phyloP scores from a whole-genome alignment of 176 grass and related monocot species.

The Oryza brachyantha region DNA sequence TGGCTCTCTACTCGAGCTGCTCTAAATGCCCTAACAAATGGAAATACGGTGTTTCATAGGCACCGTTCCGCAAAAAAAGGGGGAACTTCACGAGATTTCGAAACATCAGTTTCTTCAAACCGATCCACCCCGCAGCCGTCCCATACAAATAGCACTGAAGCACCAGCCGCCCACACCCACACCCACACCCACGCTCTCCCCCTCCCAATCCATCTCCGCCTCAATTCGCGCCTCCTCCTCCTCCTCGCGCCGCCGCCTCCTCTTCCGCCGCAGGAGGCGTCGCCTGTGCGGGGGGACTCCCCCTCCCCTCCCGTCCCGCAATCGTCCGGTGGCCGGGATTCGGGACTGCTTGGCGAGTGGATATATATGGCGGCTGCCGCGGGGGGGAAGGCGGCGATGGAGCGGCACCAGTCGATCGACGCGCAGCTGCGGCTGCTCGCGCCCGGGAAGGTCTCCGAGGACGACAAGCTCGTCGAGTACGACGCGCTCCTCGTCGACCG shows the following conservation, averaged over 20 bases:
- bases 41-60: not conserved
- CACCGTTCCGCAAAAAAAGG: not conserved
- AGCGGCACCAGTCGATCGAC: conserved; percentile 88
- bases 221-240: not conserved
- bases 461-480: conserved; percentile 92
- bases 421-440: conserved; percentile 75
- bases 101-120: not conserved
- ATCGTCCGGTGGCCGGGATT: too few species aligned
- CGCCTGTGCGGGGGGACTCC: not conserved
- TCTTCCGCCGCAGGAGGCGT: not conserved
- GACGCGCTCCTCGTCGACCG: conserved; percentile 84
- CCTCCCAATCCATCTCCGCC: not conserved
- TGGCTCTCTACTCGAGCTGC: too few species aligned
- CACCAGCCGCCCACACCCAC: too few species aligned
- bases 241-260: not conserved
- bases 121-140: too few species aligned
- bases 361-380: not conserved
- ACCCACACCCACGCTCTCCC: not conserved
- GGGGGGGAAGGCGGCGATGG: conserved; percentile 41
- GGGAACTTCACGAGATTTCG: not conserved
- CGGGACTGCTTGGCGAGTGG: too few species aligned
- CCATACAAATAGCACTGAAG: conserved; percentile 34
- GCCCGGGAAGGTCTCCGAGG: conserved; percentile 84
- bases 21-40: not conserved
- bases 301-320: not conserved